Conservation (phyloP, 2,329 filamentous ascomycete genomes). For the Xylariaceae sp. region DNA sequence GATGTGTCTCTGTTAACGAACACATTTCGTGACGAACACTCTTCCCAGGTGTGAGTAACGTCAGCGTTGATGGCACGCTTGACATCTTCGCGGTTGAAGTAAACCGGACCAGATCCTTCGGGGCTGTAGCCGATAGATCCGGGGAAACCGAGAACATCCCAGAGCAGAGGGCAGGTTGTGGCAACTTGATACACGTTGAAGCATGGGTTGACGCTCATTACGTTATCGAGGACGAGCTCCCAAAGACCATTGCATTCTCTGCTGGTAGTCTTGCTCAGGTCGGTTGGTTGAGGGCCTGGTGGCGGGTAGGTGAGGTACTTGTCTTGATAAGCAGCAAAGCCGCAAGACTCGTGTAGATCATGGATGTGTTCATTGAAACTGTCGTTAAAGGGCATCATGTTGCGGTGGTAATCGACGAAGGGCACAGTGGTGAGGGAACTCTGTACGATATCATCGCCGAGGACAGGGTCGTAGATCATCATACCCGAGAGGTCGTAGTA, state of each 20-base stretch:
- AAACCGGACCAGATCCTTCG: conserved; percentile 50
- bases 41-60: conserved; percentile 30
- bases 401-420: conserved; percentile 51
- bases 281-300: conserved; percentile 48
- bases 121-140: conserved; percentile 61
- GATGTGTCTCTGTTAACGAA: conserved; percentile 46
- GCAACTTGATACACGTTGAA: conserved; percentile 65
- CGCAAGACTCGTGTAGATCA: conserved; percentile 46
- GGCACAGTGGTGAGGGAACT: conserved; percentile 43
- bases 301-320: conserved; percentile 59
- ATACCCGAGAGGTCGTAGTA: conserved; percentile 49
- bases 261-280: conserved; percentile 37
- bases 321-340: conserved; percentile 51
- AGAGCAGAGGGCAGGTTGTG: conserved; percentile 61
- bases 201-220: conserved; percentile 56
- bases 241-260: conserved; percentile 50
- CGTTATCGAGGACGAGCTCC: conserved; percentile 45
- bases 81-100: conserved; percentile 68
- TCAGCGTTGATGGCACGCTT: conserved; percentile 64
- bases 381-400: conserved; percentile 54
- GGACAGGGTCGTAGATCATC: conserved; percentile 61
- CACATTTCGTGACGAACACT: conserved; percentile 28
- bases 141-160: conserved; percentile 54
- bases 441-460: conserved; percentile 45
- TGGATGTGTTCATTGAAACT: conserved; percentile 51